phyloP scores from a whole-genome alignment of 2,329 filamentous ascomycete species.

The Clarireedia hainanense region DNA sequence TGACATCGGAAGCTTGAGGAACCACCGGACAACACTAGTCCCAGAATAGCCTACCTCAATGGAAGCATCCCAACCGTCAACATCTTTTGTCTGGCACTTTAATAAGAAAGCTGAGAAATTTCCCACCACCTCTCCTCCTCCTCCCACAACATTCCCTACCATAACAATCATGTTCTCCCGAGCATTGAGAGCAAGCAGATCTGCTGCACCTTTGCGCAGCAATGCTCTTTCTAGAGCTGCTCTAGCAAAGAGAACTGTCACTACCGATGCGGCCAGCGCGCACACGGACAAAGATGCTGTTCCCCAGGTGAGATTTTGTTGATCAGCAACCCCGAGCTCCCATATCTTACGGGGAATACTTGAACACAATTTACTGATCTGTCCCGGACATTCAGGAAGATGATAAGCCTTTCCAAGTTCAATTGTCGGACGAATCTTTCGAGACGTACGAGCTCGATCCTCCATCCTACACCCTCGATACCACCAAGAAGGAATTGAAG shows the following conservation, averaged over 20 bases:
- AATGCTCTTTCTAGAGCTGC: slow-evolving; percentile 23
- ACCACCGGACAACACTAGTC: not conserved
- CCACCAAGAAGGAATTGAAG: slow-evolving; percentile 97
- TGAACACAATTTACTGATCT: not conserved
- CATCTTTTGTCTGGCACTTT: slow-evolving; percentile 7
- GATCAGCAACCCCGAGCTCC: not conserved
- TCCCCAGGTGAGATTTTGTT: slow-evolving; percentile 44
- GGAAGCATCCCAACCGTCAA: slow-evolving; percentile 9
- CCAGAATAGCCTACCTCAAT: slow-evolving; percentile 6
- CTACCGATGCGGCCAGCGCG: slow-evolving; percentile 88
- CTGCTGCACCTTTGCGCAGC: slow-evolving; percentile 45
- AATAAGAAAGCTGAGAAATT: slow-evolving; percentile 7
- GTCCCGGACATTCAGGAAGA: slow-evolving; percentile 56
- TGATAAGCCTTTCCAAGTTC: slow-evolving; percentile 86
- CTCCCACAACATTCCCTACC: slow-evolving; percentile 7
- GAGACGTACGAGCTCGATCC: slow-evolving; percentile 99
- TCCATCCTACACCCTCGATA: slow-evolving; percentile 82
- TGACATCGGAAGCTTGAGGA: slow-evolving; percentile 9
- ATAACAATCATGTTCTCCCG: slow-evolving; percentile 59
- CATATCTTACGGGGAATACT: too few species aligned
- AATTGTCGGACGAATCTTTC: slow-evolving; percentile 96
- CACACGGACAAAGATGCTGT: slow-evolving; percentile 74
- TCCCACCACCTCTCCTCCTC: slow-evolving; percentile 9
- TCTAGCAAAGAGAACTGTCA: slow-evolving; percentile 61
- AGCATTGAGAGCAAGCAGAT: slow-evolving; percentile 55